Percentiles rank a stretch among this genome's conserved stretches.
phyloP scores from a whole-genome alignment of 805 yeast species.

The Sugiyamaella boreocaroliniensis region DNA sequence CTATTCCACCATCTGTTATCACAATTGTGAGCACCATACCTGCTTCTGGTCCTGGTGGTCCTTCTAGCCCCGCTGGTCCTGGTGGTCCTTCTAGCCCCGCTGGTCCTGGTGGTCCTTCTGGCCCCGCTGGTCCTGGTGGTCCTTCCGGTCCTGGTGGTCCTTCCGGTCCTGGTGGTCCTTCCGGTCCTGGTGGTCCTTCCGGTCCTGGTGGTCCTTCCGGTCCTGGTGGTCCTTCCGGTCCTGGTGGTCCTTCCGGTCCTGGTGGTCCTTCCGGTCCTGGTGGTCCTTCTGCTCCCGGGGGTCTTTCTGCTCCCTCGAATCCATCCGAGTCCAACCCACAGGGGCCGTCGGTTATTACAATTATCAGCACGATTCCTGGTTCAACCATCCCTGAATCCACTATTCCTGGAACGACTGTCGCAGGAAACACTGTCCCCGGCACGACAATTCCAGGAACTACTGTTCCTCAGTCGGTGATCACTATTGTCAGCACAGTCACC shows the following conservation, averaged over 20 bases:
- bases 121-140: background rate
- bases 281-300: background rate
- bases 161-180: too few relatives aligned
- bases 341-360: slow-evolving; percentile 3
- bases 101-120: background rate
- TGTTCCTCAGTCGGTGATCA: slow-evolving; percentile 14
- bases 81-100: background rate
- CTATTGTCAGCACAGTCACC: slow-evolving; percentile 12
- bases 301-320: background rate
- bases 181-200: background rate
- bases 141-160: background rate
- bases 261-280: background rate
- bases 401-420: slow-evolving; percentile 9
- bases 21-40: background rate
- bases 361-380: slow-evolving; percentile 15
- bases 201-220: background rate
- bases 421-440: slow-evolving; percentile 13
- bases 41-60: background rate
- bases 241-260: background rate
- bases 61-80: background rate
- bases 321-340: background rate
- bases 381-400: slow-evolving; percentile 13
- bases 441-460: slow-evolving; percentile 21
- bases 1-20: slow-evolving; percentile 3
- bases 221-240: background rate